Conservation (phyloP, 2,329 filamentous ascomycete species). For the Ophiostoma angusticollis region DNA sequence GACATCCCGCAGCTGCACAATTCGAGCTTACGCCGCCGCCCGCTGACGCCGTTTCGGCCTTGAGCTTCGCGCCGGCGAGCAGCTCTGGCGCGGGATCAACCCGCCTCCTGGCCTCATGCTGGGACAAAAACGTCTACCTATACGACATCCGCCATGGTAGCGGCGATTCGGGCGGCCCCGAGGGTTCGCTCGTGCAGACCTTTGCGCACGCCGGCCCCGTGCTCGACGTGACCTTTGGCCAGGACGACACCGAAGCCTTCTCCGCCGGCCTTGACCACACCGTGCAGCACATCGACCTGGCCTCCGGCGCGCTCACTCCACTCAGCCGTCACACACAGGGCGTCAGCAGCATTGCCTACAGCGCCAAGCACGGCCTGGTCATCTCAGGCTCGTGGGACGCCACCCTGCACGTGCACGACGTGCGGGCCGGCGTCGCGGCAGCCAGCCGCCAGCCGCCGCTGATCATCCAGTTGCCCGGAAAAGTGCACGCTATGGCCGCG, state of each 20-base stretch:
- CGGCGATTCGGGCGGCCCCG: constrained; percentile 41
- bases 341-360: constrained; percentile 77
- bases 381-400: constrained; percentile 90
- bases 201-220: constrained; percentile 77
- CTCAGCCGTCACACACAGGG: constrained; percentile 68
- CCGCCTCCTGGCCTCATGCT: constrained; percentile 79
- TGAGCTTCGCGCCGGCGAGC: constrained; percentile 86
- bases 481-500: constrained; percentile 76
- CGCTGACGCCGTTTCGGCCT: constrained; percentile 71
- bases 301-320: constrained; percentile 57
- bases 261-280: constrained; percentile 77
- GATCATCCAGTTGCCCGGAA: constrained; percentile 65
- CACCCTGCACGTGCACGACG: constrained; percentile 73
- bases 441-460: constrained; percentile 21
- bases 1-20: constrained; percentile 7
- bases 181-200: constrained; percentile 53
- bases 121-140: constrained; percentile 84
- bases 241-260: constrained; percentile 70
- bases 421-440: constrained; percentile 18
- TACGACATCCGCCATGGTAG: constrained; percentile 66
- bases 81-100: constrained; percentile 53
- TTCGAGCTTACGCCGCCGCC: constrained; percentile 75
- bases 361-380: constrained; percentile 62
- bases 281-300: constrained; percentile 63
- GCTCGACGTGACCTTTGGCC: constrained; percentile 82